Base-by-base conservation (phyloP, 2,329 filamentous ascomycete species). In the Parastagonospora avenae region DNA sequence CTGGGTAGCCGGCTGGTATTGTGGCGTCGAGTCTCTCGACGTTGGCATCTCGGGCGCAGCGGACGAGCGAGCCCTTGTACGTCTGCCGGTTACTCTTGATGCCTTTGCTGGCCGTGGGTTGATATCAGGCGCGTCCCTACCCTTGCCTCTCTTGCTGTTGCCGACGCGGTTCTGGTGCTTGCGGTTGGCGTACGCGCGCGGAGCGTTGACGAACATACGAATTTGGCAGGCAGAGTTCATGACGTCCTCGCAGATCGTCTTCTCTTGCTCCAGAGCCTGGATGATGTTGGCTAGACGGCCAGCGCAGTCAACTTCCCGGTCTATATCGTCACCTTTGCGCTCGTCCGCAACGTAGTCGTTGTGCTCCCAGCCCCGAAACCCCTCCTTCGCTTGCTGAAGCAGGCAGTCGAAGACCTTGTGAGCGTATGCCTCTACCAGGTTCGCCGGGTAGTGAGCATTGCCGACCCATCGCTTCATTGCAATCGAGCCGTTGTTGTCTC, bases 151-250 rank as follows among this genome's bases (percentile, higher is more conserved):
- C 48, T 73, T 73, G 48, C 68, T 69, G 38, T 73, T 73, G 0
- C 70, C 70, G 2, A 66, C 53, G 0, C 70, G 62, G 31, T 73
- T 73, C 42, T 67, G 65, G 31, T 66, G 51, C 50, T 73, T 73
- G 1, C 70, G 60, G 15, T 62, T 63, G 1, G 69, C 64, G 31
- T 72, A 73, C 0, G 69, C 70, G 16, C 62, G 64, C 0, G 70
- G 70, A 6, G 70, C 70, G 31, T 73, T 73, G 12, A 73, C 68
- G 30, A 73, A 73, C 69, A 73, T 73, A 6, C 70, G 60, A 37
- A 72, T 70, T 48, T 72, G 68, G 36, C 66, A 66, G 2, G 67
- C 67, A 1, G 68, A 72, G 48, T 59, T 65, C 61, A 73, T 70
- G 12, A 73, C 67, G 42, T 73, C 70, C 36, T 73, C 70, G 46